Base-by-base conservation (phyloP, 2,329 filamentous ascomycete genomes). In the Orbilia quercus region DNA sequence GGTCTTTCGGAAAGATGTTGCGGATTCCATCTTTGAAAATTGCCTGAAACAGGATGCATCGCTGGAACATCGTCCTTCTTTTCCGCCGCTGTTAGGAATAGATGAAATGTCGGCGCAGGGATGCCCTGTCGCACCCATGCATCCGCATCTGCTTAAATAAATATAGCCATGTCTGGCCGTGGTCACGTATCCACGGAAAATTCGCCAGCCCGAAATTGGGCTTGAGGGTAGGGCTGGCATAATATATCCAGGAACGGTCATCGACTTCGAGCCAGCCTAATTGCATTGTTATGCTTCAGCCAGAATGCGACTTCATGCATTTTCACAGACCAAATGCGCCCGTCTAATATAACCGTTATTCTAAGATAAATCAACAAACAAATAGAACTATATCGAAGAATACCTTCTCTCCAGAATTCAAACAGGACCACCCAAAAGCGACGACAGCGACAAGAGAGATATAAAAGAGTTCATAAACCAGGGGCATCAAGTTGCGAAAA, bases 1-100 rank as follows among this genome's bases (percentile, higher is more conserved):
- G 69, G 69, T 66, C 38, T 62, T 73, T 60, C 69, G 69, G 69
- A 73, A 73, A 73, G 69, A 62, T 54, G 55, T 73, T 73, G 69
- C 69, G 69, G 60, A 47, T 62, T 55, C 60, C 69, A 73, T 73
- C 66, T 73, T n/a, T 54, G 60, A 73, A 66, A 66, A 73, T 60
- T 73, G 69, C 69, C 69, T 73, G 69, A 73, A 73, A 60, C 69
- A 45, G 51, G 38, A 55, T 59, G 60, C 50, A 47, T 45, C 60
- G 64, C 59, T 73, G 69, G 69, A 73, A 66, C 47, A 66, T 73
- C 60, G 60, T 66, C 69, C 69, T 73, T 57, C 69, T 65, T 66
- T 73, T 73, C 69, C 69, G 69, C 60, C 60, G 54, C 42, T 57
- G 69, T 73, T 48, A 73, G 69, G 38, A 42, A 73, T 73, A 73